Base-by-base conservation (phyloP, 345 rosid species). In the Brassica rapa region DNA sequence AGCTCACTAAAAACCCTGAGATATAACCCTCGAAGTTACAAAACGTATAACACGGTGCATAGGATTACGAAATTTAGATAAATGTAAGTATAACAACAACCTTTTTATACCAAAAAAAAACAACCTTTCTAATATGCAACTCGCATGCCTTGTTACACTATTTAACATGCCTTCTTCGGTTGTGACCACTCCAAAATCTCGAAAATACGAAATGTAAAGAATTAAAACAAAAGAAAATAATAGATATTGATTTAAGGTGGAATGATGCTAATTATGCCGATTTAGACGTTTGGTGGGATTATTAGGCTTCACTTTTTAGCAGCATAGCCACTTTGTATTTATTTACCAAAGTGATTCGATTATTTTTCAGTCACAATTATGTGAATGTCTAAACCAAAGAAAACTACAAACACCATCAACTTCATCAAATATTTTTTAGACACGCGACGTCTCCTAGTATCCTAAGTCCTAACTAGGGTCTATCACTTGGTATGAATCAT, bases 321-420 rank as follows among this genome's bases (percentile, higher is more conserved):
- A 66, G 66, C 25, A 24, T 55, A 64, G 64, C 77, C 64, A 35
- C 56, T 75, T 25, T 23, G 16, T 37, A 2, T 56, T 66, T 25
- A 41, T 67, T 24, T 37, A 19, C 49, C 32, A 67, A 67, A 41
- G 2, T 59, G 32, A 41, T 68, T 68, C 21, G 32, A 57, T 57
- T 25, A 66, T 37, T 24, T 15, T 37, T 3, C 5, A 56, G 6
- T 55, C 30, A 37, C 65, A 24, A 25, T 14, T 6, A 3, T 37
- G 46, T 67, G 43, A 75, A 39, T 39, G 4, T 39, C 46, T 0
- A 56, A 15, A 37, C 14, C 3, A 14, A 75, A 56, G 8, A 74
- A 37, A 62, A 62, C 3, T 19, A 30, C 32, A 12, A 73, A 30
- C 62, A 12, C 1, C 10, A 24, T 56, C 51, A 19, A 49, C 62